These are phyloP conservation scores for Cystobasidium pallidum DNA, from an alignment of 1,284 basidiomycete genomes.

Conservation along the genomic window DNA sequence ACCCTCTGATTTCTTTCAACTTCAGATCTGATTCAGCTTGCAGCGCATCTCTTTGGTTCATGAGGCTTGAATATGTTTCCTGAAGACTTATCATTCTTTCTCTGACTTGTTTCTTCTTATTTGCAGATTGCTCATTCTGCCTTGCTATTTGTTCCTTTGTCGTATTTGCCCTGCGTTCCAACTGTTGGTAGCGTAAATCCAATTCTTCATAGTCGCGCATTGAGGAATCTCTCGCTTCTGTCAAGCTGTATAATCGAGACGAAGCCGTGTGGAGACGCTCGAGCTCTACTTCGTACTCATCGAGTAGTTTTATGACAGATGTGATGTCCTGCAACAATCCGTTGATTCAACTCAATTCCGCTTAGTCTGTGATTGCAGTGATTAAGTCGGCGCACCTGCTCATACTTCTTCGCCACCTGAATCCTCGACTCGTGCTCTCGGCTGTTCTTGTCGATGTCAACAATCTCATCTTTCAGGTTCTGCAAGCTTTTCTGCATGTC, in stretches of 20 bases:
- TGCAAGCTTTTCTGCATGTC: conserved; percentile 40
- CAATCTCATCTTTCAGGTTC: conserved; percentile 41
- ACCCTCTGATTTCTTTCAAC: conserved; percentile 36
- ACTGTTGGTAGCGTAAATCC: conserved; percentile 39
- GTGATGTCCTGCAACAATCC: conserved; percentile 29
- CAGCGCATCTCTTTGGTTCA: conserved; percentile 39
- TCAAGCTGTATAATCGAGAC: conserved; percentile 19
- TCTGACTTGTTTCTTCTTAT: conserved; percentile 42
- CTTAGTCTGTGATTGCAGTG: background rate
- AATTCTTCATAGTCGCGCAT: conserved; percentile 37
- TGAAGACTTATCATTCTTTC: conserved; percentile 38
- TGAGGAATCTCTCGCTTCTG: conserved; percentile 33
- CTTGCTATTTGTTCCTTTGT: conserved; percentile 41
- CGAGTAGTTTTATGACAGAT: conserved; percentile 43
- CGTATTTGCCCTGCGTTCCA: conserved; percentile 26
- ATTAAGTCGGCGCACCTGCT: conserved; percentile 12
- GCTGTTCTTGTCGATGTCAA: conserved; percentile 39
- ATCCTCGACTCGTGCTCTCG: conserved; percentile 41
- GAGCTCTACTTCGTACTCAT: conserved; percentile 44
- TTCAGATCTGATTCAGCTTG: conserved; percentile 39
- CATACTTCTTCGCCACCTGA: conserved; percentile 40
- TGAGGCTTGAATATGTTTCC: conserved; percentile 39
- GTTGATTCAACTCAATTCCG: background rate
- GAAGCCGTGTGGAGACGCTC: conserved; percentile 11
- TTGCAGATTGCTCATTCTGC: conserved; percentile 19